phyloP scores from a whole-genome alignment of 2,329 filamentous ascomycete species.

The Stylonectria norvegica region DNA sequence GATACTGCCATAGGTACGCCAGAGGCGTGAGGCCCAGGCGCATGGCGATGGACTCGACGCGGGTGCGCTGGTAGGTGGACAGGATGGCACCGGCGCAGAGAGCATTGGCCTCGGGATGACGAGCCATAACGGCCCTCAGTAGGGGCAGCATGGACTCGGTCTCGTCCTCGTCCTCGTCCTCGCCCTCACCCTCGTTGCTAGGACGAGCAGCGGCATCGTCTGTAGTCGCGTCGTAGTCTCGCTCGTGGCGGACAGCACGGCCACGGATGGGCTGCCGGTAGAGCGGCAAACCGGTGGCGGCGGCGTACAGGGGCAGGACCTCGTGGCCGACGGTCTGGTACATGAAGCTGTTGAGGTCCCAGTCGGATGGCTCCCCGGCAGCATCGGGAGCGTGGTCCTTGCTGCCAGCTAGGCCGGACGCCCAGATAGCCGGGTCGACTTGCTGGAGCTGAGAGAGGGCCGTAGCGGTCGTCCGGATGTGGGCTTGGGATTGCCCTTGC shows the following conservation, averaged over 20 bases:
- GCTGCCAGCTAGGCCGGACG: constrained; percentile 8
- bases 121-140: constrained; percentile 60
- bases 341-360: constrained; percentile 93
- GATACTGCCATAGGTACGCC: constrained; percentile 91
- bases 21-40: constrained; percentile 79
- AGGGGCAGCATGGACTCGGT: constrained; percentile 83
- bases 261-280: constrained; percentile 78
- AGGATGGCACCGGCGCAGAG: constrained; percentile 88
- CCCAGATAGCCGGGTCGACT: constrained; percentile 21
- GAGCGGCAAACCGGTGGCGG: constrained; percentile 75
- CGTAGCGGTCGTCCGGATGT: constrained; percentile 15
- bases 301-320: constrained; percentile 78
- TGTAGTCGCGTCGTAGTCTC: constrained; percentile 62
- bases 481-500: too few species aligned
- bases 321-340: constrained; percentile 95
- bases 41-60: constrained; percentile 89
- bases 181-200: background rate
- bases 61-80: constrained; percentile 91
- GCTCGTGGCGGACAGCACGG: constrained; percentile 63
- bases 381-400: constrained; percentile 6
- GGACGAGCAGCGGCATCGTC: constrained; percentile 14
- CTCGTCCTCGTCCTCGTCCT: constrained; percentile 58
- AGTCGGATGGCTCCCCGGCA: constrained; percentile 25
- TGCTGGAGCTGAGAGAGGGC: constrained; percentile 22
- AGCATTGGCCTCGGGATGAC: constrained; percentile 79